Evolutionary conservation across 169 alveolate genomes (phyloP).

Genomic region (Eimeria acervulina): DNA sequence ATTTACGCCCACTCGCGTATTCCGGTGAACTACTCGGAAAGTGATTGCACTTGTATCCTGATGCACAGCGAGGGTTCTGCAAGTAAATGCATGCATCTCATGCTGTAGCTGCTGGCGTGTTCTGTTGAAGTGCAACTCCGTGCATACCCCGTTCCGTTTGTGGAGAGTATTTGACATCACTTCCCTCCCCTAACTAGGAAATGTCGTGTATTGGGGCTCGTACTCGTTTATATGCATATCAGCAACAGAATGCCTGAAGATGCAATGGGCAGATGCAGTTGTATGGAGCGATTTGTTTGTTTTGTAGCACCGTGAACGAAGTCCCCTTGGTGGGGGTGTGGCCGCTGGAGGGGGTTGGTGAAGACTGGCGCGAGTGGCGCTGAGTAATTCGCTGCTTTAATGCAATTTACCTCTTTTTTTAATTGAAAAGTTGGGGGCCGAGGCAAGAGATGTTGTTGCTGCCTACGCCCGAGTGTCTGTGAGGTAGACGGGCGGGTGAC

Average conservation of each 20-base stretch:
- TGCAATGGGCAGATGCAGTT: background rate
- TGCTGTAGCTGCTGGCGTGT: background rate
- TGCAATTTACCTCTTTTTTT: background rate
- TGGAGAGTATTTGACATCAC: background rate
- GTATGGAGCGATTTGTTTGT: background rate
- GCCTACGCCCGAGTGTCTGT: conserved; percentile 40
- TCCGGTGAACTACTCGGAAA: background rate
- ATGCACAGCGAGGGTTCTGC: too few relatives aligned
- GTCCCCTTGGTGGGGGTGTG: background rate
- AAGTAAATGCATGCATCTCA: background rate
- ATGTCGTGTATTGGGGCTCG: background rate
- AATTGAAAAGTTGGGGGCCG: background rate
- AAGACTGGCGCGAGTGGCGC: background rate
- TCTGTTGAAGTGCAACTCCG: background rate
- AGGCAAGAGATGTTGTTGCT: background rate
- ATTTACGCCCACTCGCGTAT: background rate
- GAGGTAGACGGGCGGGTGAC: conserved; percentile 46
- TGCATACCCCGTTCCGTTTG: background rate
- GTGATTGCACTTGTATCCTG: background rate
- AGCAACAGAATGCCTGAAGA: background rate
- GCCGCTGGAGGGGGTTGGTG: background rate
- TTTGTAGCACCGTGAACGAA: background rate
- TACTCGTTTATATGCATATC: background rate
- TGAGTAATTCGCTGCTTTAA: background rate
- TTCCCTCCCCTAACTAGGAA: background rate